Percentiles rank a stretch among this genome's conserved stretches.
These are phyloP conservation scores for Kockovaella imperatae DNA, from an alignment of 768 basidiomycete species.

Conservation along the genomic window DNA sequence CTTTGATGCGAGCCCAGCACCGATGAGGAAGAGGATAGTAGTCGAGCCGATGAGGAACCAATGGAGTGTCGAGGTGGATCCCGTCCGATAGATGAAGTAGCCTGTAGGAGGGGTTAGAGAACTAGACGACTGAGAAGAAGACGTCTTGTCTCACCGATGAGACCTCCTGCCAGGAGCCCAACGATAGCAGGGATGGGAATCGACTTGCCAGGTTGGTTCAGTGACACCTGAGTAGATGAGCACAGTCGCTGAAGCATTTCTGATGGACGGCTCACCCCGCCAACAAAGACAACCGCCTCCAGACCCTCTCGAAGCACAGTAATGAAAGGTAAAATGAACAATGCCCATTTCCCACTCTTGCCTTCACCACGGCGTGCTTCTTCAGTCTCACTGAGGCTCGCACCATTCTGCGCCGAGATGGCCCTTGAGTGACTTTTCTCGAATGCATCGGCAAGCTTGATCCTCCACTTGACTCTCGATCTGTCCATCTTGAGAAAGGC, in stretches of 20 bases:
- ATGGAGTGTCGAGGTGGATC: constrained; percentile 55
- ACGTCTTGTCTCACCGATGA: constrained; percentile 51
- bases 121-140: not conserved
- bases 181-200: constrained; percentile 87
- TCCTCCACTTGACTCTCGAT: constrained; percentile 87
- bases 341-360: constrained; percentile 63
- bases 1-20: constrained; percentile 76
- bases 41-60: constrained; percentile 89
- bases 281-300: constrained; percentile 88
- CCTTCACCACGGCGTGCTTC: constrained; percentile 38
- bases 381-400: constrained; percentile 6
- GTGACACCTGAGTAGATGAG: constrained; percentile 52
- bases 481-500: constrained; percentile 93
- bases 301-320: constrained; percentile 91
- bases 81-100: constrained; percentile 42
- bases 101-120: constrained; percentile 7
- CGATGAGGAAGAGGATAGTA: constrained; percentile 83
- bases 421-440: constrained; percentile 32
- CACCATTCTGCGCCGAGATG: constrained; percentile 8
- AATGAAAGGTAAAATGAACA: constrained; percentile 82
- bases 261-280: constrained; percentile 53
- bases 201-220: constrained; percentile 68
- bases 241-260: not conserved
- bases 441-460: constrained; percentile 78
- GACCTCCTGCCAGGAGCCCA: constrained; percentile 68